phyloP scores from a whole-genome alignment of 2,329 filamentous ascomycete species.

The Botrytis medusae region DNA sequence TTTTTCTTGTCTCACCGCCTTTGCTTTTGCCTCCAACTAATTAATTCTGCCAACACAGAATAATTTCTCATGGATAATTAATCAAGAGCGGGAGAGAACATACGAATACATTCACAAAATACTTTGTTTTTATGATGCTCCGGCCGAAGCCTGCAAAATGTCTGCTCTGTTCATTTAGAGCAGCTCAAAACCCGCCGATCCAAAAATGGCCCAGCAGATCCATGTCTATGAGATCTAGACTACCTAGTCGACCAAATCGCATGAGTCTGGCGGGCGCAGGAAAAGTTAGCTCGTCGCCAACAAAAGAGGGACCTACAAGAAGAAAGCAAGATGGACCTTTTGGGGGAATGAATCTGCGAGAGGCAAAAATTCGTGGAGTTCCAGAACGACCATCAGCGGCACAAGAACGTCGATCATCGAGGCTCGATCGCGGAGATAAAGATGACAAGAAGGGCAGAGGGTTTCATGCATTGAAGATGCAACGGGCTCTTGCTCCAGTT shows the following conservation, averaged over 20 bases:
- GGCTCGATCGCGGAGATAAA: constrained; percentile 24
- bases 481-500: constrained; percentile 72
- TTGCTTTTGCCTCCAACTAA: background rate
- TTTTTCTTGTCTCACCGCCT: background rate
- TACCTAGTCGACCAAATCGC: constrained; percentile 30
- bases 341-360: constrained; percentile 57
- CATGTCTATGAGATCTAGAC: constrained; percentile 25
- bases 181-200: constrained; percentile 51
- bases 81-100: background rate
- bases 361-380: constrained; percentile 46
- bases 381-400: constrained; percentile 40
- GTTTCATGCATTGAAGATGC: constrained; percentile 88
- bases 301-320: constrained; percentile 37
- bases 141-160: constrained; percentile 34
- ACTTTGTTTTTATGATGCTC: constrained; percentile 29
- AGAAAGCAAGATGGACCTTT: constrained; percentile 54
- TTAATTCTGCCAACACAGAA: background rate
- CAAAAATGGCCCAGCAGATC: constrained; percentile 32
- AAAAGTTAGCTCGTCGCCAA: constrained; percentile 27
- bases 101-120: background rate
- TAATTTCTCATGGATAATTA: constrained; percentile 9
- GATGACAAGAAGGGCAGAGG: constrained; percentile 43
- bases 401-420: constrained; percentile 24
- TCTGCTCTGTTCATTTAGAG: constrained; percentile 56
- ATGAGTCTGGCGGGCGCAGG: constrained; percentile 35